Base-by-base conservation (phyloP, 2,329 filamentous ascomycete species). In the Rugonectria rugulosa region DNA sequence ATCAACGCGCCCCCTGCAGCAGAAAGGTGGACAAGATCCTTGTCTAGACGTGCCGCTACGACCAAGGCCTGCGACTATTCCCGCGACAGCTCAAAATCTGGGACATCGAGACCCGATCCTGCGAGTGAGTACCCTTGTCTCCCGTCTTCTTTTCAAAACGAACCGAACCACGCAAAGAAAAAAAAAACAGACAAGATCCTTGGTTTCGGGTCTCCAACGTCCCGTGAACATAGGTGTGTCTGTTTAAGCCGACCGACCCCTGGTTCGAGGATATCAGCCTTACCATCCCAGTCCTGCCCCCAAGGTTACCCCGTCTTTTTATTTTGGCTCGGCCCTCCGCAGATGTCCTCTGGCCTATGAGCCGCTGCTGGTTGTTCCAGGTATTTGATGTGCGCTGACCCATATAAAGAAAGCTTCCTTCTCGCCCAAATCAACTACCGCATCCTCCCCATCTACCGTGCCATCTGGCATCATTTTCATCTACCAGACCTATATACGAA, bases 261-360 rank as follows among this genome's bases (percentile, higher is more conserved):
- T 51, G 42, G 51, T 54, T 44, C 24, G 42, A 24, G 17, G 20
- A 40, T 23, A 40, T 57, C 59, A 61, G 59, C 61, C 61, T 63
- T 61, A 62, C 56, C 59, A 52, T 56, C 49, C 46, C 43, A 47
- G 36, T 46, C 36, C 36, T 23, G 27, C 41, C 37, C 29, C 46
- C 38, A 54, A 45, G 44, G 20, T 51, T 59, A 44, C 54, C 56
- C 60, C 60, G 47, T 53, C 47, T 55, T 60, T 59, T 52, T 46
- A 7, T 12, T 12, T 12, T 29, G 7, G 7, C 26, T 49, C 44
- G 48, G 53, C 31, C 52, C 61, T 62, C 60, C 60, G 46, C 60
- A 61, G 29, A 24, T 23, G 41, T 20, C 34, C 41, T 31, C n/a
- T 45, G 36, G 45, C 43, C 53, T 54, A 27, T 50, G 53, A 52